Percentiles rank a stretch among this genome's conserved stretches.
phyloP scores from a whole-genome alignment of 805 yeast genomes.

The Metschnikowia borealis region DNA sequence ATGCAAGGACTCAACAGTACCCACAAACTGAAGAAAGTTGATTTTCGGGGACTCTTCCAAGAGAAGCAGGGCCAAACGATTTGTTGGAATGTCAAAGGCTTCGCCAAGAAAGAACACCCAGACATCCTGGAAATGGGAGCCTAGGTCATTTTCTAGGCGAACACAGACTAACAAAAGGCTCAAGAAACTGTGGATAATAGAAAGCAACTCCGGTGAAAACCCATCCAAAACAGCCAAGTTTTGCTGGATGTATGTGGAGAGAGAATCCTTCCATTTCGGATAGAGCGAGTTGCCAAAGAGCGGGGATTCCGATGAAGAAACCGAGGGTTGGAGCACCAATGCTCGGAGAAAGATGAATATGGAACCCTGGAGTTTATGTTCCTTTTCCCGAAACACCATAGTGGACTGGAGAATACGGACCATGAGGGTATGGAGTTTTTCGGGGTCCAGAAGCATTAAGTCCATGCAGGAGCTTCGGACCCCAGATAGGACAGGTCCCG shows the following conservation, averaged over 20 bases:
- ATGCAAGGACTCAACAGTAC: neutral
- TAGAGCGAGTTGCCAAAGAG: slow-evolving; percentile 10
- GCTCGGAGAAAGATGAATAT: slow-evolving; percentile 16
- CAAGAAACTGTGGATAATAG: slow-evolving; percentile 9
- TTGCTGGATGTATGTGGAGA: neutral
- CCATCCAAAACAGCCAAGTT: slow-evolving; percentile 13
- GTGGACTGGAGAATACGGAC: slow-evolving; percentile 24
- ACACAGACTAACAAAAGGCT: slow-evolving; percentile 9
- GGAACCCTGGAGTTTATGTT: slow-evolving; percentile 16
- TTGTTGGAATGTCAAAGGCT: slow-evolving; percentile 1
- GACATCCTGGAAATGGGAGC: neutral
- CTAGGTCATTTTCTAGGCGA: neutral
- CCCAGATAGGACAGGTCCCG: neutral
- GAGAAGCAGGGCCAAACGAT: slow-evolving; percentile 8
- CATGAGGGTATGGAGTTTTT: slow-evolving; percentile 25
- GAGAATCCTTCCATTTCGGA: slow-evolving; percentile 21
- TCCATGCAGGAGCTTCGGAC: slow-evolving; percentile 7
- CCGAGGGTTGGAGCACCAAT: neutral
- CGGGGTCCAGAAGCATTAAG: slow-evolving; percentile 16
- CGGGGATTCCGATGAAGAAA: too few relatives aligned
- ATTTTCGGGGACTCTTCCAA: neutral
- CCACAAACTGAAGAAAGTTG: neutral
- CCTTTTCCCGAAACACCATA: slow-evolving; percentile 16
- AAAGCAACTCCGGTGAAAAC: neutral
- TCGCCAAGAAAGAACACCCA: slow-evolving; percentile 6